Evolutionary conservation across 352 stramenopile genomes (phyloP).

Genomic region (Poterioochromonas sp.): DNA sequence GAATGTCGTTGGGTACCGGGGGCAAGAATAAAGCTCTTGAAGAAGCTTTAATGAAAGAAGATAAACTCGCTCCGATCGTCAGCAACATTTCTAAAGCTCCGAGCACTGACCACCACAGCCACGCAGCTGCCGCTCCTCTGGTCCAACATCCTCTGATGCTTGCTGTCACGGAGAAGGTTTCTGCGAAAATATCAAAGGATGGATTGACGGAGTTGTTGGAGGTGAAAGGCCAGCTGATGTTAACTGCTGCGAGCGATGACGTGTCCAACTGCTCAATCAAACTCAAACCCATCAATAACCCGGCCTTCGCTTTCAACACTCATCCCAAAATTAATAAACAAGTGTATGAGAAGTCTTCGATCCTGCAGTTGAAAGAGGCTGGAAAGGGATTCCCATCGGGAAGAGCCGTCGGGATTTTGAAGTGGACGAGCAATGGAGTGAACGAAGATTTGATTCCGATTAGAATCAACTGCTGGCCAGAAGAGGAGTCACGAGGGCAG

Average conservation of each 20-base stretch:
- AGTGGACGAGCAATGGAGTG: constrained; percentile 55
- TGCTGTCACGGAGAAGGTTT: constrained; percentile 57
- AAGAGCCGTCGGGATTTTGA: constrained; percentile 60
- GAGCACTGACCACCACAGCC: constrained; percentile 36
- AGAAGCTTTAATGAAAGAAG: constrained; percentile 66
- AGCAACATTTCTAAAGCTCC: constrained; percentile 35
- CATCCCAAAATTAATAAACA: constrained; percentile 72
- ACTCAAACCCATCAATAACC: constrained; percentile 39
- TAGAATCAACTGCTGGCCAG: constrained; percentile 75
- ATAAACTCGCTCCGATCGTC: constrained; percentile 55
- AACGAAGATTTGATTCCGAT: constrained; percentile 59
- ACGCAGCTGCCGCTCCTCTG: constrained; percentile 31
- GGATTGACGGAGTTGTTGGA: constrained; percentile 61
- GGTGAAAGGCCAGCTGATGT: constrained; percentile 67
- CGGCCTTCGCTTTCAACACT: constrained; percentile 63
- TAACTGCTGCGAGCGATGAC: constrained; percentile 67
- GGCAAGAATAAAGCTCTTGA: constrained; percentile 51
- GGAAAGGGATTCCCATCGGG: constrained; percentile 57
- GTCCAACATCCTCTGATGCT: constrained; percentile 39
- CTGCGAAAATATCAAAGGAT: constrained; percentile 60
- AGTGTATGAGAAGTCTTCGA: constrained; percentile 55
- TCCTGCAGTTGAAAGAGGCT: constrained; percentile 62
- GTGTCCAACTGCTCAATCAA: constrained; percentile 54
- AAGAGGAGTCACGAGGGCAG: constrained; percentile 60
- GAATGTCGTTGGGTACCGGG: constrained; percentile 62